Percentiles rank a stretch among this genome's conserved stretches.
Evolutionary conservation across 441 rosid species (phyloP).

Genomic region (Adansonia gregorii): DNA sequence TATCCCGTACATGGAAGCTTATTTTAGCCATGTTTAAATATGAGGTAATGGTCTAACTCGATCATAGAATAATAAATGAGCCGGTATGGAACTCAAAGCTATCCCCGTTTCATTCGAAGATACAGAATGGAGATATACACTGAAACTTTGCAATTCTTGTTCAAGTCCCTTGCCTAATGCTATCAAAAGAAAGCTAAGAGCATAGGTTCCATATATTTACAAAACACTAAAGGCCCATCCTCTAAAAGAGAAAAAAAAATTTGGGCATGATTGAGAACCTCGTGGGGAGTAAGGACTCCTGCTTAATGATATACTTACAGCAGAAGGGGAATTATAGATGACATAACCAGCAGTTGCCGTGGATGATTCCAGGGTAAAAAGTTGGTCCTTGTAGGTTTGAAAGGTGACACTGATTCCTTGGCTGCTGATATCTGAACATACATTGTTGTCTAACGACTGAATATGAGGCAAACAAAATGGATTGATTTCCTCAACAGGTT

Average conservation of each 20-base stretch:
- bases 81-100: neutral
- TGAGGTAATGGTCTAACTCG: neutral
- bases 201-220: neutral
- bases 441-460: conserved; percentile 44
- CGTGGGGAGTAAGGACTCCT: conserved; percentile 63
- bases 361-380: conserved; percentile 67
- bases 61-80: neutral
- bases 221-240: neutral
- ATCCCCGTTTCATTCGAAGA: neutral
- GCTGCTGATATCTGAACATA: conserved; percentile 42
- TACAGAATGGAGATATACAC: neutral
- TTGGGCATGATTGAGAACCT: conserved; percentile 52
- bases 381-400: conserved; percentile 49
- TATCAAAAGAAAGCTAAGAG: conserved; percentile 3
- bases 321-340: conserved; percentile 52
- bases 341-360: conserved; percentile 37
- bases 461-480: conserved; percentile 39
- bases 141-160: neutral
- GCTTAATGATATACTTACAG: conserved; percentile 47
- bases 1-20: neutral
- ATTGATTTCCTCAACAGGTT: conserved; percentile 42
- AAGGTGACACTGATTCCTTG: conserved; percentile 51
- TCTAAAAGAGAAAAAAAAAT: neutral
- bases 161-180: neutral
- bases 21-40: neutral